Evolutionary conservation across 148 eudicot species (phyloP).

Genomic region (Chenopodium quinoa): DNA sequence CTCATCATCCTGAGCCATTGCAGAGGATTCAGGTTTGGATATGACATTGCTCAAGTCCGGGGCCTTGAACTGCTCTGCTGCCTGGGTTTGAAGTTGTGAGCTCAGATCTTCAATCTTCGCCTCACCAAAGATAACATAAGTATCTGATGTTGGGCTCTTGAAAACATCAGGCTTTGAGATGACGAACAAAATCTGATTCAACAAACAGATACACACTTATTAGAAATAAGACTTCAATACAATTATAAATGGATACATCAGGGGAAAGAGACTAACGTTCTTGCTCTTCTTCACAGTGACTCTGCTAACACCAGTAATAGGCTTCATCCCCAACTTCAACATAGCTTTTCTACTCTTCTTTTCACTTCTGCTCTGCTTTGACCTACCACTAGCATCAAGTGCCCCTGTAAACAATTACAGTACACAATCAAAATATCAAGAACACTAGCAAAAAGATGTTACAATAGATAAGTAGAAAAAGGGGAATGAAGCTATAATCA

Average conservation of each 20-base stretch:
- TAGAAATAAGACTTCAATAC: neutral
- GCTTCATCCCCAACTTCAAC: conserved; percentile 89
- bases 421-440: neutral
- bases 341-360: conserved; percentile 85
- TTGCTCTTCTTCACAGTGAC: conserved; percentile 88
- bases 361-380: conserved; percentile 83
- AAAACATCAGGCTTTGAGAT: conserved; percentile 92
- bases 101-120: conserved; percentile 96
- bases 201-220: neutral
- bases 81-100: conserved; percentile 83
- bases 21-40: conserved; percentile 60
- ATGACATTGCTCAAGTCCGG: conserved; percentile 61
- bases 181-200: conserved; percentile 68
- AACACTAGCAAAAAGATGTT: neutral
- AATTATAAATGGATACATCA: neutral
- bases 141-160: conserved; percentile 86
- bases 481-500: neutral
- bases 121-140: conserved; percentile 80
- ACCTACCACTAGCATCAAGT: conserved; percentile 54
- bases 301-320: conserved; percentile 70
- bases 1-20: conserved; percentile 64
- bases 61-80: conserved; percentile 90
- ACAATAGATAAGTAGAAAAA: too few relatives aligned
- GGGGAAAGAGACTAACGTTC: conserved; percentile 45
- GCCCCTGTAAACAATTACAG: conserved; percentile 29